Conservation (phyloP, 2,329 filamentous ascomycete species). For the Ceratocystis ficicola region DNA sequence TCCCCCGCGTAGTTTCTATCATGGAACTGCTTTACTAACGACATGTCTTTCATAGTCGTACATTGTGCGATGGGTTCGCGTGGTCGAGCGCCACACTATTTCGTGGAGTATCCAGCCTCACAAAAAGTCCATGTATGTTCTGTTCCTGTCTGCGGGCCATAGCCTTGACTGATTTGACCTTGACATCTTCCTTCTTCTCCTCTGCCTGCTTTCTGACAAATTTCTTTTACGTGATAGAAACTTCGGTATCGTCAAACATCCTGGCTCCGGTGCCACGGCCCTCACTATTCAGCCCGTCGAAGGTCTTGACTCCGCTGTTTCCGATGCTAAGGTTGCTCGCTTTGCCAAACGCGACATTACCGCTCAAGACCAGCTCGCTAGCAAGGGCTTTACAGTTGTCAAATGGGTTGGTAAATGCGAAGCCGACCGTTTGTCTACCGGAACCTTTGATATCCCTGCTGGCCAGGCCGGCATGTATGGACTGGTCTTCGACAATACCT, state of each 20-base stretch:
- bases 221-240: conserved; percentile 44
- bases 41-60: conserved; percentile 58
- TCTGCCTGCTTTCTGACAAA: background rate
- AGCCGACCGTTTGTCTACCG: conserved; percentile 87
- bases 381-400: conserved; percentile 56
- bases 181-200: background rate
- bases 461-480: conserved; percentile 87
- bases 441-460: conserved; percentile 64
- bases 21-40: conserved; percentile 17
- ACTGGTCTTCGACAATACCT: conserved; percentile 96
- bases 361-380: conserved; percentile 50
- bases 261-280: conserved; percentile 53
- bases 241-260: conserved; percentile 96
- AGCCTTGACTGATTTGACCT: conserved; percentile 22
- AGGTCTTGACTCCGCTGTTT: conserved; percentile 33
- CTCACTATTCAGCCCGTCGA: conserved; percentile 35
- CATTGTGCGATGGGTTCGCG: conserved; percentile 92
- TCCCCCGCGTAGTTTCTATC: background rate
- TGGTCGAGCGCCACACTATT: conserved; percentile 79
- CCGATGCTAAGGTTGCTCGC: conserved; percentile 37
- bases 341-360: conserved; percentile 47
- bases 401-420: conserved; percentile 93
- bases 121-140: conserved; percentile 76
- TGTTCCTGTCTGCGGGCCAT: conserved; percentile 11
- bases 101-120: conserved; percentile 97